Conservation (phyloP, 2,329 filamentous ascomycete species). For the Pseudogymnoascus sp. region DNA sequence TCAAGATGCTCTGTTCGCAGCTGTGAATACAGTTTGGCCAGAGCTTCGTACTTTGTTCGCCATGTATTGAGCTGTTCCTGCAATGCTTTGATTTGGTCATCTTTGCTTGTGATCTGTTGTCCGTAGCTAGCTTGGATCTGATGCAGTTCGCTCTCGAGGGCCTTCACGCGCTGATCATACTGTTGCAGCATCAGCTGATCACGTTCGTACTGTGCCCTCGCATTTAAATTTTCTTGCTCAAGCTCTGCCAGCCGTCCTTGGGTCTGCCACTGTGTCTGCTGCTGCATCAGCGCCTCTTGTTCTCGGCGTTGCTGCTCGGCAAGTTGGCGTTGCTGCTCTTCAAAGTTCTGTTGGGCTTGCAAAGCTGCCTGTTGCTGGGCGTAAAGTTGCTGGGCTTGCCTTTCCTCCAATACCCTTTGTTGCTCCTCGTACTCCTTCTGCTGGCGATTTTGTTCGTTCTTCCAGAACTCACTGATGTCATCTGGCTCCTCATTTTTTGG, state of each 20-base stretch:
- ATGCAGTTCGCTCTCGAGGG: slow-evolving; percentile 76
- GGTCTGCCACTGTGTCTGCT: slow-evolving; percentile 89
- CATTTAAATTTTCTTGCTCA: slow-evolving; percentile 90
- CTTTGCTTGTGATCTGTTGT: slow-evolving; percentile 80
- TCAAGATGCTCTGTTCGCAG: slow-evolving; percentile 91
- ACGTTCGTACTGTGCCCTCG: slow-evolving; percentile 90
- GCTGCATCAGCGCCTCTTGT: slow-evolving; percentile 79
- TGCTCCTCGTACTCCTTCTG: slow-evolving; percentile 94
- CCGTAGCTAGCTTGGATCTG: slow-evolving; percentile 77
- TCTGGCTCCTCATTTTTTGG: slow-evolving; percentile 73
- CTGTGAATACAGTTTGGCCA: slow-evolving; percentile 96
- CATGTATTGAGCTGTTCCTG: slow-evolving; percentile 98
- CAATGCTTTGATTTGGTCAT: slow-evolving; percentile 85
- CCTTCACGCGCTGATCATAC: slow-evolving; percentile 91
- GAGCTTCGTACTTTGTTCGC: slow-evolving; percentile 91
- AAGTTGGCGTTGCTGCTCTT: slow-evolving; percentile 83
- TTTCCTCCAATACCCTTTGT: slow-evolving; percentile 78
- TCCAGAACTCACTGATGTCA: slow-evolving; percentile 97
- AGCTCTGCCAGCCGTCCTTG: slow-evolving; percentile 93
- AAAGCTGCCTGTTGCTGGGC: slow-evolving; percentile 76
- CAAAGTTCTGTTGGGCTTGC: slow-evolving; percentile 89
- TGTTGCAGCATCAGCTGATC: slow-evolving; percentile 96
- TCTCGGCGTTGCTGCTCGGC: slow-evolving; percentile 85
- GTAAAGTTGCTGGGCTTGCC: slow-evolving; percentile 73
- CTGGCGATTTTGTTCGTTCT: slow-evolving; percentile 80